Base-by-base conservation (phyloP, 306 rosid genomes). In the Pyrus communis region DNA sequence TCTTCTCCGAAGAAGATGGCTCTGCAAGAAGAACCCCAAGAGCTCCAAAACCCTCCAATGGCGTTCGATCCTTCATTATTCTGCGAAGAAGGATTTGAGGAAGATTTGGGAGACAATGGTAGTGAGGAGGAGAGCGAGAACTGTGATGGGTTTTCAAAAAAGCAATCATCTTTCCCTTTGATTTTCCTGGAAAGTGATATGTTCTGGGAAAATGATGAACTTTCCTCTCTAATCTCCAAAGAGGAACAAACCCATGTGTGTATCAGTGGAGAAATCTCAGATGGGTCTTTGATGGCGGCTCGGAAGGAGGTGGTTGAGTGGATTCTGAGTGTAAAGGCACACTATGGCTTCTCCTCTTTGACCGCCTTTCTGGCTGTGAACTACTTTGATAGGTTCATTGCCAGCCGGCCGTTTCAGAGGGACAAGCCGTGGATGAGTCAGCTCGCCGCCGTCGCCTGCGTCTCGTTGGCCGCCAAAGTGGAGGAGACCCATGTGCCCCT, bases 391-490 rank as follows among this genome's bases (percentile, higher is more conserved):
- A 81, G 98, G 69, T 95, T 92, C 84, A 68, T 84, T 82, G 78
- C 88, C 3, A 87, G 89, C 83, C 62, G 66, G 9, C 80, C 27
- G 77, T 84, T 88, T 46, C 93, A 88, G 71, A 83, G 74, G 52
- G 96, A 95, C 31, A 89, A 87, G 82, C 96, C 93, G 3, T 92
- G 97, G 98, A 92, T 88, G 97, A 81, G 88, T 27, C 98, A 92
- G 74, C 96, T 95, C 46, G 75, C 85, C 23, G 89, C 93, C 0
- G 93, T 92, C 69, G 88, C 98, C 57, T 95, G 97, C 78, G 84
- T 95, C 70, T 90, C 95, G 22, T 84, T 95, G 40, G 98, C 98
- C 82, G 93, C 96, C 30, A 95, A 95, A 74, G 87, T 88, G 83
- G 98, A 95, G 75, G 98, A 95, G 80, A 90, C 91, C 76, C 84